phyloP scores from a whole-genome alignment of 306 rosid genomes.

The cucumber (Cucumis sativus) region DNA sequence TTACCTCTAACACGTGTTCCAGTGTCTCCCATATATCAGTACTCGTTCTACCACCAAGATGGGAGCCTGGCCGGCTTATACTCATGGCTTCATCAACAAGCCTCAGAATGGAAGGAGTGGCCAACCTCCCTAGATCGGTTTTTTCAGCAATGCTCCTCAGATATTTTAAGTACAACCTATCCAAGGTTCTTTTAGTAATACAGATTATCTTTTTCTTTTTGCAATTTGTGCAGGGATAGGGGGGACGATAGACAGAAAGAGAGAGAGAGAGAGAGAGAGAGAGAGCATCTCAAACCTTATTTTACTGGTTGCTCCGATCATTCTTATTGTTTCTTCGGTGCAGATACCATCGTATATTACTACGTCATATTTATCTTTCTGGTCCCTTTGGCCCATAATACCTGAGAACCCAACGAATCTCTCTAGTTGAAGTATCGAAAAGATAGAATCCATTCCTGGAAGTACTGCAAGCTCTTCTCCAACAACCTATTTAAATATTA shows the following conservation, averaged over 20 bases:
- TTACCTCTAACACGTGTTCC: constrained; percentile 73
- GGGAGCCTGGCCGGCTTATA: constrained; percentile 34
- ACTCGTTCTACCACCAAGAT: constrained; percentile 44
- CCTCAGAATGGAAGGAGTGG: constrained; percentile 74
- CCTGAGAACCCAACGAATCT: constrained; percentile 48
- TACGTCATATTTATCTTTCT: constrained; percentile 44
- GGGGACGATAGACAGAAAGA: not conserved
- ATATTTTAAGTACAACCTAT: constrained; percentile 70
- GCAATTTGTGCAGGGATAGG: not conserved
- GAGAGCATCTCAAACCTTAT: constrained; percentile 47
- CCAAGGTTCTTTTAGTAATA: constrained; percentile 4
- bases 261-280: constrained; percentile 6
- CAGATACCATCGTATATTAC: constrained; percentile 76
- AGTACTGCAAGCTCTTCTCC: constrained; percentile 96
- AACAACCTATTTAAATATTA: constrained; percentile 40
- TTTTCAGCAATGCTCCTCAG: constrained; percentile 65
- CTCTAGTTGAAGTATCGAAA: constrained; percentile 50
- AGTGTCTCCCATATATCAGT: constrained; percentile 71
- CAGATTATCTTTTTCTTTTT: not conserved
- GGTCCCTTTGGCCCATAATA: constrained; percentile 24
- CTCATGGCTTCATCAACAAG: constrained; percentile 79
- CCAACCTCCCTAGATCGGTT: constrained; percentile 91
- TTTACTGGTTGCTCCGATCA: constrained; percentile 64
- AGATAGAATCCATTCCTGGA: constrained; percentile 83
- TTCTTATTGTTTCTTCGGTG: constrained; percentile 69